Percentiles rank a stretch among this genome's conserved stretches.
Conservation (phyloP, 2,329 filamentous ascomycete genomes). For the Aspergillus versicolor region DNA sequence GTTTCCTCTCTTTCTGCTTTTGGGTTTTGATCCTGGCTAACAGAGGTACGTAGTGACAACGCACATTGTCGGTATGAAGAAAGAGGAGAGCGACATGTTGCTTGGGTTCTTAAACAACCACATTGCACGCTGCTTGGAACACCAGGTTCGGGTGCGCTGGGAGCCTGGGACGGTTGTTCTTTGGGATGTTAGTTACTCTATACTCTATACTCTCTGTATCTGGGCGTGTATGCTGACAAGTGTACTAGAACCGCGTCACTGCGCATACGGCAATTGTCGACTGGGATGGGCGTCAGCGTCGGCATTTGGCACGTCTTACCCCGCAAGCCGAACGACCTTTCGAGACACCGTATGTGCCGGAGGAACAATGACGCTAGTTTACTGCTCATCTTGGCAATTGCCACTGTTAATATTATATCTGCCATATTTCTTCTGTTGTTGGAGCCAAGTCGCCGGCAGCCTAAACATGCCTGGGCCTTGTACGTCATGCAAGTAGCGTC, state of each 20-base stretch:
- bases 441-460: too few relatives aligned
- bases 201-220: slow-evolving; percentile 19
- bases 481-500: too few relatives aligned
- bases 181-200: slow-evolving; percentile 37
- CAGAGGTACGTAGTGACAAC: slow-evolving; percentile 23
- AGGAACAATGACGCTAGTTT: neutral
- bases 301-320: slow-evolving; percentile 30
- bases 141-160: slow-evolving; percentile 26
- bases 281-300: slow-evolving; percentile 28
- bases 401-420: too few relatives aligned
- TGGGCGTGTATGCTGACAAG: slow-evolving; percentile 20
- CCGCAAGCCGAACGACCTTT: slow-evolving; percentile 29
- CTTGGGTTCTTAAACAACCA: slow-evolving; percentile 28
- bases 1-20: neutral
- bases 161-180: slow-evolving; percentile 25
- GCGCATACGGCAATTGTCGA: slow-evolving; percentile 37
- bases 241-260: slow-evolving; percentile 34
- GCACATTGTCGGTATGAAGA: slow-evolving; percentile 45
- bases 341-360: slow-evolving; percentile 21
- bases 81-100: slow-evolving; percentile 42
- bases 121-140: slow-evolving; percentile 22
- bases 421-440: too few relatives aligned
- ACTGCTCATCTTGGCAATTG: too few relatives aligned
- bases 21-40: too few relatives aligned
- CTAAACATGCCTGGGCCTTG: too few relatives aligned